A percentile compares a stretch with the other conserved stretches of the same genome.
Conservation (phyloP, 768 basidiomycete species). For the Amylocystis lapponica region DNA sequence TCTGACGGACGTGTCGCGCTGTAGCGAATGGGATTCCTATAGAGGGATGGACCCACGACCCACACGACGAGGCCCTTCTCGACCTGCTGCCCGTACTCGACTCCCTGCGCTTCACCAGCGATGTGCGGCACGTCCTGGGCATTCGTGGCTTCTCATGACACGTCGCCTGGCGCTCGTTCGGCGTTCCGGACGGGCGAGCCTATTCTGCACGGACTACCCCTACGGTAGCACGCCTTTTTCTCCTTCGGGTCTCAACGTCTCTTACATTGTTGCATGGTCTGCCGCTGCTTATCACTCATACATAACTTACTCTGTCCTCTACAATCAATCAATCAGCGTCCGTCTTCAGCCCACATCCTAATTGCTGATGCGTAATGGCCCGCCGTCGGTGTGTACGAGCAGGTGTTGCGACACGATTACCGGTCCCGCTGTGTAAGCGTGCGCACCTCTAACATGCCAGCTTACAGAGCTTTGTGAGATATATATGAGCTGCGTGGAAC, state of each 20-base stretch:
- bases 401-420: no score
- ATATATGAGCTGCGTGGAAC: conserved; percentile 9
- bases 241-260: no score
- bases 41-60: conserved; percentile 99
- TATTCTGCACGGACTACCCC: no score
- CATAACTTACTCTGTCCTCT: conserved; percentile 1
- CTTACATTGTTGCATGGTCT: conserved; percentile 1
- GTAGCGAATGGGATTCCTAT: conserved; percentile 98
- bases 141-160: conserved; percentile 48
- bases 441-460: no score
- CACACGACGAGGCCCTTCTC: conserved; percentile 91
- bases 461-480: no score
- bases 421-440: no score
- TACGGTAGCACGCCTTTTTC: no score
- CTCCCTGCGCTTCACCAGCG: conserved; percentile 91
- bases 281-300: not conserved
- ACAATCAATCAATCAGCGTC: not conserved
- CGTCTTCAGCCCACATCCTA: conserved; percentile 3
- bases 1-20: not conserved
- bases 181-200: no score
- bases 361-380: conserved; percentile 12
- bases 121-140: conserved; percentile 90
- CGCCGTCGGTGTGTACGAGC: conserved; percentile 13
- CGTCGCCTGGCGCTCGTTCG: no score
- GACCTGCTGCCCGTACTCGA: conserved; percentile 95